These are phyloP conservation scores for Claviceps fusiformis DNA, from an alignment of 2,329 filamentous ascomycete genomes.

Conservation along the genomic window DNA sequence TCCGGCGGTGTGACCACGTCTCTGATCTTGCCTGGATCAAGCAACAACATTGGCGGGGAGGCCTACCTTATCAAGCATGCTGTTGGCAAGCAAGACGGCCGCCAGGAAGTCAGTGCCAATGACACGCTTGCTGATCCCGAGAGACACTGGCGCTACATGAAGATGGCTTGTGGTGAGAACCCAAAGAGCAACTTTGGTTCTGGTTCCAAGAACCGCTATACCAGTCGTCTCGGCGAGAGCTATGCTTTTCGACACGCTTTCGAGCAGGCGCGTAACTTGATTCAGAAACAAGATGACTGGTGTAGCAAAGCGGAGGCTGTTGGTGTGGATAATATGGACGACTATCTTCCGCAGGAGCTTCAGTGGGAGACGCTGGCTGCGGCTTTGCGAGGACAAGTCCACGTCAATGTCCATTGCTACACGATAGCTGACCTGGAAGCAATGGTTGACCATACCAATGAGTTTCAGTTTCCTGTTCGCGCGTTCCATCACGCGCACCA, in stretches of 20 bases:
- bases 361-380: slow-evolving; percentile 50
- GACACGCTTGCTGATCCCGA: slow-evolving; percentile 56
- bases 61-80: slow-evolving; percentile 57
- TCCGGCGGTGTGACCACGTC: slow-evolving; percentile 60
- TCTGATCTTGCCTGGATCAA: slow-evolving; percentile 52
- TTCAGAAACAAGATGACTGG: slow-evolving; percentile 54
- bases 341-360: slow-evolving; percentile 48
- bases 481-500: slow-evolving; percentile 61
- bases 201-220: slow-evolving; percentile 29
- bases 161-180: slow-evolving; percentile 66
- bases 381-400: slow-evolving; percentile 51
- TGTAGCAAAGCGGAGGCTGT: slow-evolving; percentile 39
- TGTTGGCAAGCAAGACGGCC: slow-evolving; percentile 44
- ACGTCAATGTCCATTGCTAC: slow-evolving; percentile 61
- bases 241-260: slow-evolving; percentile 57
- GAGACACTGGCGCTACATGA: slow-evolving; percentile 55
- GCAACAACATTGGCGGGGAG: slow-evolving; percentile 62
- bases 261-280: slow-evolving; percentile 43
- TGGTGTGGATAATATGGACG: slow-evolving; percentile 36
- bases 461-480: slow-evolving; percentile 53
- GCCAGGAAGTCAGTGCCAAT: slow-evolving; percentile 46
- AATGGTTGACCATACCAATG: slow-evolving; percentile 56
- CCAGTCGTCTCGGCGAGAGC: slow-evolving; percentile 52
- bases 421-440: slow-evolving; percentile 55
- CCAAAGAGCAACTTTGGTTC: slow-evolving; percentile 44